Evolutionary conservation across 2,329 filamentous ascomycete species (phyloP), one percentile per base, ranked within the genome.

Genomic region (Cladorrhinum sp.): DNA sequence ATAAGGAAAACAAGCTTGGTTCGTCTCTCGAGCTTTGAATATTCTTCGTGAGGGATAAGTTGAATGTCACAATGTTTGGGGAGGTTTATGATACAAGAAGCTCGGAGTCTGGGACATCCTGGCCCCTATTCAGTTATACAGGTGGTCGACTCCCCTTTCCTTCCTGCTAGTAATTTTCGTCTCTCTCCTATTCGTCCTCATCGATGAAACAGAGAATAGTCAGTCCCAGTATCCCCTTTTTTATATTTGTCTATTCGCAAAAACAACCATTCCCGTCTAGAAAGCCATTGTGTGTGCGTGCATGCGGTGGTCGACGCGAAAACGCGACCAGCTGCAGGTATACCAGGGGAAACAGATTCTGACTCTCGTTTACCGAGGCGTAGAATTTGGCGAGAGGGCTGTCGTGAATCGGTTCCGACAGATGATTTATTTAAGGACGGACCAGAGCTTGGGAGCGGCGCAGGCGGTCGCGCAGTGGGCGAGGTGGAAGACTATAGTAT

Each of bases 381-480:
- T 28, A 55, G 30, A 56, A 39, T 42, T 51, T 8, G n/a, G n/a
- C 6, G 42, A 21, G 48, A 48, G 58, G 50, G 20, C 18, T 30
- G 51, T 62, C 58, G 63, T 59, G 48, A 50, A 58, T 42, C 20
- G 36, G 14, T 23, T 26, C 3, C 20, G 8, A 55, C 48, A 21
- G 14, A 23, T 61, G 33, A 48, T 62, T 85, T 96, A 98, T 86
- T 94, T 96, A 76, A 98, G 90, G 79, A 87, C 82, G 68, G 88
- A 85, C 86, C 92, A 99, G 73, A 99, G 89, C 88, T 96, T 97
- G 73, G 94, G 93, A 59, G 95, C 95, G 66, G 95, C 94, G 77
- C 95, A 99, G 75, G 89, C 82, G 72, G 86, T 91, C 66, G 94
- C 92, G 82, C 95, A 99, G 85, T 98, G 95, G 72, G 91, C 88